These are phyloP conservation scores for Penicillium hesseltinei DNA, from an alignment of 2,329 filamentous ascomycete species.

Conservation along the genomic window DNA sequence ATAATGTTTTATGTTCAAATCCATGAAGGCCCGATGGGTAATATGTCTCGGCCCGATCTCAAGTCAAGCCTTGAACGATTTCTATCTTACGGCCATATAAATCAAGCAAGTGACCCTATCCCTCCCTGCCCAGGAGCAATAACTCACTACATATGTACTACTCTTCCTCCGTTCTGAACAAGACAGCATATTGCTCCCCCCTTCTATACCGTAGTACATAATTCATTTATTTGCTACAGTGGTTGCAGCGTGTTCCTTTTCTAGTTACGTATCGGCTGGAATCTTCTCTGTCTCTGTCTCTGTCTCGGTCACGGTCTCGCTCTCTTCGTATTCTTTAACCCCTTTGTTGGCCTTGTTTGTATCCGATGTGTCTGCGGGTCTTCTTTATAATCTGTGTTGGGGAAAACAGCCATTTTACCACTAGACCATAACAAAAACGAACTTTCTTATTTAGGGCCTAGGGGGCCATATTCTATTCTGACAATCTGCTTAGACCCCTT, in stretches of 20 bases:
- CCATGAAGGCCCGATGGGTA: not conserved
- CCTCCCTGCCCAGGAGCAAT: not conserved
- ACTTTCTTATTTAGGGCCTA: no score
- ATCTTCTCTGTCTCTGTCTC: not conserved
- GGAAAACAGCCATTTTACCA: no score
- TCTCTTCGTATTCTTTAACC: not conserved
- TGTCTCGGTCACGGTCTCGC: not conserved
- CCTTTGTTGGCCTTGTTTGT: not conserved
- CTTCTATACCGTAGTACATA: not conserved
- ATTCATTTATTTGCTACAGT: not conserved
- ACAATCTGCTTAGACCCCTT: no score
- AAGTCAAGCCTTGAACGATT: no score
- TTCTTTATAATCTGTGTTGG: not conserved
- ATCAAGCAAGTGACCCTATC: not conserved
- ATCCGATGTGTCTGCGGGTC: not conserved
- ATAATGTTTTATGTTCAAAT: not conserved
- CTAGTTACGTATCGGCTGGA: not conserved
- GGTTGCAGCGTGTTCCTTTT: not conserved
- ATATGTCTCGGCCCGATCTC: not conserved
- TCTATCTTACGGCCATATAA: no score
- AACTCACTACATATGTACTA: not conserved
- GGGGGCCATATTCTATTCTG: no score
- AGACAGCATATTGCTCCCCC: not conserved
- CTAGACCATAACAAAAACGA: no score
- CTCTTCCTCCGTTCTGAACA: not conserved